Evolutionary conservation across 352 stramenopile genomes (phyloP), one percentile per base, ranked within the genome.

Genomic region (Phytophthora pistaciae): DNA sequence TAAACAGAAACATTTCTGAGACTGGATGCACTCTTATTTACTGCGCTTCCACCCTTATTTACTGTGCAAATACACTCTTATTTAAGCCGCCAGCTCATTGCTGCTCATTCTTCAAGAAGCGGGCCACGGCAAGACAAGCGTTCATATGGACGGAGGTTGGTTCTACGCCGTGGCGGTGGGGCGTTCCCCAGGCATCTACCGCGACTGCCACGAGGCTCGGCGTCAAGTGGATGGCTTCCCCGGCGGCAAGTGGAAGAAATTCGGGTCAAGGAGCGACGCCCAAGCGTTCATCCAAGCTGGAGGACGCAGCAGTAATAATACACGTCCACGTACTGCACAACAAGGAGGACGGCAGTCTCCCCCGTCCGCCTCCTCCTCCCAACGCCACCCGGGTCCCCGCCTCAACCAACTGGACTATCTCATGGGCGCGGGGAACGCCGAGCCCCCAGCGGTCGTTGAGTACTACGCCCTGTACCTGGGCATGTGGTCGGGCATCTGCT

Each of bases 201-300:
- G 44, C 18, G 44, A 52, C 44, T 52, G 44, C 0, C 44, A 52
- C n/a, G 18, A 52, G 18, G 44, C 44, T 5, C 44, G 44, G 18
- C 2, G 44, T 23, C 44, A 52, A 52, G 44, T 52, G 44, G 44
- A 52, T 5, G 44, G 44, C 0, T 52, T 14, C 25, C 44, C 57
- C 9, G 42, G 57, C 6, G 57, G 25, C 23, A 55, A 56, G 27
- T 64, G 57, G 42, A 64, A 64, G 57, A 64, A 64, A 16, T 64
- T 64, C 44, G 7, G 23, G 27, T 36, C 42, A 29, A 46, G 11
- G 16, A 29, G 20, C 25, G 60, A 23, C 60, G 60, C 46, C 33
- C 23, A 56, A 29, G 25, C 31, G 25, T 64, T 48, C 29, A 10
- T 33, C 29, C 6, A 33, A 10, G 7, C 29, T 8, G 29, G 7